A percentile compares a stretch with the other conserved stretches of the same genome.
Evolutionary conservation across 2,329 filamentous ascomycete genomes (phyloP).

Genomic region (Hymenoscyphus fraxineus): DNA sequence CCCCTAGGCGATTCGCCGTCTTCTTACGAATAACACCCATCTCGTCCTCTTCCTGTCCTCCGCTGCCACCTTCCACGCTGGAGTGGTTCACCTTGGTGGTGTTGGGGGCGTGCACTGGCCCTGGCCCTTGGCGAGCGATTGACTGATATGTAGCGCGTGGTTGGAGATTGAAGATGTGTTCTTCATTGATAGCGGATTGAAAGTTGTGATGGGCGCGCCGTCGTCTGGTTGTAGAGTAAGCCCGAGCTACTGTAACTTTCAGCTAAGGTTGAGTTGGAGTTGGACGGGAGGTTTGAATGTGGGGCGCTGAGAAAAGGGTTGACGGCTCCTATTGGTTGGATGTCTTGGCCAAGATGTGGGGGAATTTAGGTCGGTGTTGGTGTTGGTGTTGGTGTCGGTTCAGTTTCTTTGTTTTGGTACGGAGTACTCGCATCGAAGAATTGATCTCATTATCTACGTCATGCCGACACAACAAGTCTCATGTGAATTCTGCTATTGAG

Average conservation of each 20-base stretch:
- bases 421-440: too few relatives aligned
- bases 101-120: not conserved
- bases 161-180: not conserved
- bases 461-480: too few relatives aligned
- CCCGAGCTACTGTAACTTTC: not conserved
- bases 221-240: not conserved
- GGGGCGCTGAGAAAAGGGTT: not conserved
- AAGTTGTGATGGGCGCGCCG: not conserved
- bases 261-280: not conserved
- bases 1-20: conserved; percentile 76
- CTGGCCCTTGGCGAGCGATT: not conserved
- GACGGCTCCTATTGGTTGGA: not conserved
- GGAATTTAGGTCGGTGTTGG: too few relatives aligned
- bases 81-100: not conserved
- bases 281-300: not conserved
- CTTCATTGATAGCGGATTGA: not conserved
- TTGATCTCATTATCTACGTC: too few relatives aligned
- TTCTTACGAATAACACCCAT: conserved; percentile 99
- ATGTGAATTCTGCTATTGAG: too few relatives aligned
- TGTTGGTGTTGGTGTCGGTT: too few relatives aligned
- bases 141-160: not conserved
- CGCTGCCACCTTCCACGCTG: not conserved
- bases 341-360: not conserved
- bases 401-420: too few relatives aligned
- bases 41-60: conserved; percentile 6